Evolutionary conservation across 768 basidiomycete species (phyloP), one percentile per base, ranked within the genome.

Genomic region (Fomitopsis pulvina): DNA sequence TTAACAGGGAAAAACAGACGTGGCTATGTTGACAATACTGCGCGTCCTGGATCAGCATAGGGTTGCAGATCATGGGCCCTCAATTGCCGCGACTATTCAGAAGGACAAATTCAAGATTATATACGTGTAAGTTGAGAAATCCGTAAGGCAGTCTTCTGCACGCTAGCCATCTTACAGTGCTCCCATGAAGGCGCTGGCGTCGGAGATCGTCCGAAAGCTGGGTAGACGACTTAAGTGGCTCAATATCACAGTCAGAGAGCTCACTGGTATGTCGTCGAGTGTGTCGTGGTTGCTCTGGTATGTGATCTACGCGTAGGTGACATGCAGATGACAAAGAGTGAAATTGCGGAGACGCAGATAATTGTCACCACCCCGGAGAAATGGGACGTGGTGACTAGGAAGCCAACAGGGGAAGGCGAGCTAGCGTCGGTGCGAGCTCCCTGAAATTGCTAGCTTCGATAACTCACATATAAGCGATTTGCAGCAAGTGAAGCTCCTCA

Each of bases 331-430:
- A 92, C 96, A 14, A 87, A 88, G 65, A 77, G 82, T 30, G 95
- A 98, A 68, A 93, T 99, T 52, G 86, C 87, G 1, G 83, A 87
- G 66, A 98, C 96, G 9, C 95, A 97, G 62, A 85, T 99, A 40
- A 98, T 99, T 51, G 93, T 99, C 6, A 99, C 96, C 2, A 99
- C 96, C 1, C 96, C 96, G 0, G 96, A 99, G 65, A 99, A 99
- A 66, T 99, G 96, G 96, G 96, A 98, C 57, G 96, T 99, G 0
- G 96, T 99, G 2, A 99, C 96, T 8, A 74, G 96, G 53, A 98
- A 96, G 64, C 92, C 95, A 1, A 92, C 88, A 1, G 93, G 94
- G 7, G 96, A 98, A 69, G 95, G 93, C 11, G 94, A 98, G 63
- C 72, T 98, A n/a, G 90, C 90, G 28, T 86, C 91, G 45, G 94